A percentile compares a stretch with the other conserved stretches of the same genome.
Evolutionary conservation across 192 early-diverging fungal species (phyloP).

Genomic region (Backusella tarrabulga): DNA sequence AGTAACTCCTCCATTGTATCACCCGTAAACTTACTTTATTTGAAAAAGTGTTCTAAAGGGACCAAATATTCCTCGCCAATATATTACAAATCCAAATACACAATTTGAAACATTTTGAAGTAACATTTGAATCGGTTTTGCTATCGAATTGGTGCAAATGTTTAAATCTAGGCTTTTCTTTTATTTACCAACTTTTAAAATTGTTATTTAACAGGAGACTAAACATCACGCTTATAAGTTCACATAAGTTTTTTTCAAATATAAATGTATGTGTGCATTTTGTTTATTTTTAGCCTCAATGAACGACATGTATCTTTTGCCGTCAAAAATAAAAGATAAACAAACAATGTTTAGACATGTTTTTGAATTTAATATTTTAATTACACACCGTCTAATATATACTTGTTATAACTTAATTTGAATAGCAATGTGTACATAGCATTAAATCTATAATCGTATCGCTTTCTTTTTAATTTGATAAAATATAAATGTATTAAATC

Average conservation of each 20-base stretch:
- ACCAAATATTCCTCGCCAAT: background rate
- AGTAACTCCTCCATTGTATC: background rate
- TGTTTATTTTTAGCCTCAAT: background rate
- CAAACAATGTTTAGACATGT: background rate
- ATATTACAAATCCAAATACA: background rate
- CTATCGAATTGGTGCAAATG: too few relatives aligned
- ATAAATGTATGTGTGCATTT: background rate
- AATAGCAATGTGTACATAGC: background rate
- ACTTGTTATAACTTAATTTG: background rate
- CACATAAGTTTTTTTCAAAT: too few relatives aligned
- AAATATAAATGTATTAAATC: too few relatives aligned
- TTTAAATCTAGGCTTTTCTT: too few relatives aligned
- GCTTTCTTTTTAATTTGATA: background rate
- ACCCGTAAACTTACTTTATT: background rate
- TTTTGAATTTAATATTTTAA: background rate
- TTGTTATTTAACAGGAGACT: too few relatives aligned
- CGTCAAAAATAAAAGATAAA: background rate
- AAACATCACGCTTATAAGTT: too few relatives aligned
- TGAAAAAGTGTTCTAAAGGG: background rate
- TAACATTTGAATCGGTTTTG: too few relatives aligned
- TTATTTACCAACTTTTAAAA: too few relatives aligned
- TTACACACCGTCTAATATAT: background rate
- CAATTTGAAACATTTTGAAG: background rate
- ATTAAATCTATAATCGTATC: background rate
- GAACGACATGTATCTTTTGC: background rate